Evolutionary conservation across 768 basidiomycete species (phyloP), one percentile per base, ranked within the genome.

Genomic region (Serpula lacrymans): DNA sequence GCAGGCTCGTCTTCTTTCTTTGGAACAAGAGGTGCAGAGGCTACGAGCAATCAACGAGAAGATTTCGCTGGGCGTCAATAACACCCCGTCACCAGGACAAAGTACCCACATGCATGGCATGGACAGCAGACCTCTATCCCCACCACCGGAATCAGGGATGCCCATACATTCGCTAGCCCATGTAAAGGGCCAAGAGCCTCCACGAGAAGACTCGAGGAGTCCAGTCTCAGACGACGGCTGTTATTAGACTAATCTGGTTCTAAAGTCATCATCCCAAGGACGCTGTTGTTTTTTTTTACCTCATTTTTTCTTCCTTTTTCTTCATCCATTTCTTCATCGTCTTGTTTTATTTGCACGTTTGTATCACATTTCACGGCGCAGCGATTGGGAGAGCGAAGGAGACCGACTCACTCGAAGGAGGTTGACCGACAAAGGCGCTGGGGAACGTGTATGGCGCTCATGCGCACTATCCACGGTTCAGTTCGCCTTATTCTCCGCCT

Each of bases 11-110:
- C 73, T 91, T 44, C 67, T 68, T 11, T 63, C 71, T 20, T 58
- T 88, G 33, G 87, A 90, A 54, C 65, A 71, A 38, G 88, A 90
- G 59, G 79, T 88, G 39, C 55, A 72, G 37, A 68, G 87, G 45
- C 75, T 91, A 32, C 80, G 85, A 42, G 68, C 76, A 6, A 71
- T 90, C 50, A 90, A 89, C 61, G 88, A 89, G 70, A 86, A 87
- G 64, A 88, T 91, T 17, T 83, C 86, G 3, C 78, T 89, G 18
- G 75, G 74, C 43, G 65, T 75, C 29, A 62, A 70, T 42, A 69
- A 69, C 43, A 76, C 80, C 22, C 72, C 81, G 23, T 78, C 82
- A 25, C 77, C 84, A 26, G 55, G 71, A 37, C 63, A 52, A 48
- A 63, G 69, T 49, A 65, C 64, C 43, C 65, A 69, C 54, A 52